Conservation (phyloP, 73 alveolate species). For the Symbiodinium pilosum region DNA sequence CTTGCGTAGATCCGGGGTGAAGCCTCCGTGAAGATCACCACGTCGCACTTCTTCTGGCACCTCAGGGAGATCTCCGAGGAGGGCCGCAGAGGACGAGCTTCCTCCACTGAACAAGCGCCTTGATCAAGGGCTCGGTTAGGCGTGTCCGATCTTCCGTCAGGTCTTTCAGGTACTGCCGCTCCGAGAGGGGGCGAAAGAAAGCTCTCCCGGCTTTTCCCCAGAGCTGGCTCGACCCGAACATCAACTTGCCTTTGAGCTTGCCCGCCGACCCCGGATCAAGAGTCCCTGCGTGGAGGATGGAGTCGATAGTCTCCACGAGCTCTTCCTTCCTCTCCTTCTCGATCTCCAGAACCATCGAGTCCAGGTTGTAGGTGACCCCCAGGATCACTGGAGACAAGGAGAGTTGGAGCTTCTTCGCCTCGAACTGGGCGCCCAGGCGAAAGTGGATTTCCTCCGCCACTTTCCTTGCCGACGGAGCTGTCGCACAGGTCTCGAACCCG, state of each 20-base stretch:
- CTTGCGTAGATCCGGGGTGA: not conserved
- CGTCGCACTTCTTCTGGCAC: not conserved
- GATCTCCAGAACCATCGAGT: not conserved
- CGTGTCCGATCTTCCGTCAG: not conserved
- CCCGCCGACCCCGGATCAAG: not conserved
- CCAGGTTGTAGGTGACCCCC: not conserved
- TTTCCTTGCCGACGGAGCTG: not conserved
- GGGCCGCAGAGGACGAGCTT: not conserved
- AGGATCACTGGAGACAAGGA: not conserved
- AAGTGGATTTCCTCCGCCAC: not conserved
- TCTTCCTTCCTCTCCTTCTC: not conserved
- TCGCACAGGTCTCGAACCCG: not conserved
- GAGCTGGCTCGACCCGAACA: slow-evolving; percentile 2
- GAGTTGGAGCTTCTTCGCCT: not conserved
- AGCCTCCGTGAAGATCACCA: slow-evolving; percentile 18
- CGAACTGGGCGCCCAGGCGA: not conserved
- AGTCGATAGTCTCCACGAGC: not conserved
- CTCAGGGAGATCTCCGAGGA: not conserved
- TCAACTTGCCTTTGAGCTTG: slow-evolving; percentile 4
- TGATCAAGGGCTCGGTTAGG: not conserved
- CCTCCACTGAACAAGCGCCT: not conserved
- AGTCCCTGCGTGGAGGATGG: not conserved
- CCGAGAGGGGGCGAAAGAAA: not conserved
- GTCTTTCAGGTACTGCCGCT: not conserved
- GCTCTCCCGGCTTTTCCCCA: not conserved